Evolutionary conservation across 768 basidiomycete genomes (phyloP).

Genomic region (Xerocomellus chrysenteron): DNA sequence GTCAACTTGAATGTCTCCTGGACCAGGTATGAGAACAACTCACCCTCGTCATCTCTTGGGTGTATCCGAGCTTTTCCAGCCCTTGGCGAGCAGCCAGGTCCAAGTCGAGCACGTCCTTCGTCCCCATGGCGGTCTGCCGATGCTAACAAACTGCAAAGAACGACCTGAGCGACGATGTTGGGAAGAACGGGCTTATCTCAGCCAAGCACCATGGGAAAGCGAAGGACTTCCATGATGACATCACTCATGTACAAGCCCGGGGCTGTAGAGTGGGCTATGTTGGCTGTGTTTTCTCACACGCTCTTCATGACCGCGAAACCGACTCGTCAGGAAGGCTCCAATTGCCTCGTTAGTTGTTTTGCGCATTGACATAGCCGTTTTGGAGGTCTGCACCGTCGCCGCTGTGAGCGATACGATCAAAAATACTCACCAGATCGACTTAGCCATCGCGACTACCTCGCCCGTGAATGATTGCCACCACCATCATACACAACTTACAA

Average conservation of each 20-base stretch:
- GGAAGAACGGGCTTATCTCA: neutral
- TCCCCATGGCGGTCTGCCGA: slow-evolving; percentile 9
- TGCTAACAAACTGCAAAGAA: neutral
- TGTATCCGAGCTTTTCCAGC: slow-evolving; percentile 54
- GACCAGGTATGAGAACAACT: neutral
- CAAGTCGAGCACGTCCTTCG: slow-evolving; percentile 12
- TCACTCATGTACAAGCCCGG: too few relatives aligned
- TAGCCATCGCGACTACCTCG: too few relatives aligned
- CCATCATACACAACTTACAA: too few relatives aligned
- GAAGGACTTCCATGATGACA: too few relatives aligned
- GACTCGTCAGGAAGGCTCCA: too few relatives aligned
- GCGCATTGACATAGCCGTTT: neutral
- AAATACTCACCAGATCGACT: neutral
- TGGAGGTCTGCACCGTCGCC: neutral
- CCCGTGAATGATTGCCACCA: too few relatives aligned
- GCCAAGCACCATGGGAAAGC: neutral
- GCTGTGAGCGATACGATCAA: neutral
- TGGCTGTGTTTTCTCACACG: neutral
- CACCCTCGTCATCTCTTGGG: slow-evolving; percentile 54
- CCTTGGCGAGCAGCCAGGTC: slow-evolving; percentile 33
- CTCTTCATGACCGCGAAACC: neutral
- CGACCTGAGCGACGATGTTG: neutral
- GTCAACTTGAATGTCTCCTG: neutral
- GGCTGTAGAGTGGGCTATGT: too few relatives aligned
- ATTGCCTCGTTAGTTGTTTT: neutral